Conservation (phyloP, 495 filamentous ascomycete species). For the Penicillium angulare region DNA sequence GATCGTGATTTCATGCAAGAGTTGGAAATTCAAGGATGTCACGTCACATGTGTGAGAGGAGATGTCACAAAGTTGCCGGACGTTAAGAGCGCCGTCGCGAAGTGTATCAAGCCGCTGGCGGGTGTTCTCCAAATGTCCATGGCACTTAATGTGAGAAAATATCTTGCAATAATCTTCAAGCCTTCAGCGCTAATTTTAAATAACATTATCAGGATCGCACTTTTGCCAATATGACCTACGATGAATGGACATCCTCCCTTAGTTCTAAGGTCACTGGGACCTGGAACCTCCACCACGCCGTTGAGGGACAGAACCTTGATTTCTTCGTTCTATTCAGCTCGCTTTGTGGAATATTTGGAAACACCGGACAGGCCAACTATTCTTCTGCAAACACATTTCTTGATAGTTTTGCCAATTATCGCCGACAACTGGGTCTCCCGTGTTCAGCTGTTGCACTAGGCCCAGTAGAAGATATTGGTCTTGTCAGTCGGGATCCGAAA, state of each 20-base stretch:
- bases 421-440: background rate
- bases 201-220: background rate
- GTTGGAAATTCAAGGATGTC: background rate
- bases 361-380: slow-evolving; percentile 95
- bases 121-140: slow-evolving; percentile 38
- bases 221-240: background rate
- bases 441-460: background rate
- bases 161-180: too few relatives aligned
- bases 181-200: too few relatives aligned
- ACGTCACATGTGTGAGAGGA: background rate
- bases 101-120: slow-evolving; percentile 12
- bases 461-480: background rate
- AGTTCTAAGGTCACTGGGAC: background rate
- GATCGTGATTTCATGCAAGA: background rate
- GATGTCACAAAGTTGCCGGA: background rate
- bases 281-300: background rate
- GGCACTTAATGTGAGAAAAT: slow-evolving; percentile 25
- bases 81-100: slow-evolving; percentile 6
- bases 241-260: background rate
- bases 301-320: background rate
- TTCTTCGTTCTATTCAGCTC: slow-evolving; percentile 3
- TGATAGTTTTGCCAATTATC: background rate
- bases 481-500: background rate
- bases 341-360: slow-evolving; percentile 65
- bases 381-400: slow-evolving; percentile 72